Evolutionary conservation across 129 eudicot genomes (phyloP).

Genomic region (Kitagawia praeruptora): DNA sequence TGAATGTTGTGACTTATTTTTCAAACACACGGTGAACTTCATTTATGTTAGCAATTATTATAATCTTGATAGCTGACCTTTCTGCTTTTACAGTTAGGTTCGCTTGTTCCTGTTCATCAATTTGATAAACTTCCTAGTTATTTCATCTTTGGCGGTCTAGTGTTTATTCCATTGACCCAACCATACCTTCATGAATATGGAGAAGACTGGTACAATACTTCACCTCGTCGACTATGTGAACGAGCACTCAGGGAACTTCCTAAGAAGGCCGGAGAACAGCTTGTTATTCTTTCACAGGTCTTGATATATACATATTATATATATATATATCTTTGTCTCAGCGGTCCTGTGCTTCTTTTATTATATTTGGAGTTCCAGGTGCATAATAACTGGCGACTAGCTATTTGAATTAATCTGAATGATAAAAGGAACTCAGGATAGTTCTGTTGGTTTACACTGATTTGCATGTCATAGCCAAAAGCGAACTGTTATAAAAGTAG

Average conservation of each 20-base stretch:
- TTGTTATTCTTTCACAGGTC: slow-evolving; percentile 87
- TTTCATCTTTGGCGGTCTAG: slow-evolving; percentile 91
- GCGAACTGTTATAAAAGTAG: background rate
- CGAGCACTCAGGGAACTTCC: slow-evolving; percentile 76
- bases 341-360: background rate
- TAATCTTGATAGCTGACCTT: background rate
- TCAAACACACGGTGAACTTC: background rate
- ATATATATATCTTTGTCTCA: slow-evolving; percentile 6
- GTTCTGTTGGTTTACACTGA: background rate
- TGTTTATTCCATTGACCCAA: slow-evolving; percentile 75
- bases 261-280: slow-evolving; percentile 67
- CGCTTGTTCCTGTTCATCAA: slow-evolving; percentile 95
- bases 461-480: background rate
- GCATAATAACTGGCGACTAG: background rate
- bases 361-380: background rate
- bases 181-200: slow-evolving; percentile 96
- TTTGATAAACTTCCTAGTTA: slow-evolving; percentile 91
- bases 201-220: slow-evolving; percentile 94
- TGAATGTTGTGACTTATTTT: background rate
- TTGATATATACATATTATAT: background rate
- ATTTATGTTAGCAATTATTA: background rate
- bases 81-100: slow-evolving; percentile 52
- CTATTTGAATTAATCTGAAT: background rate
- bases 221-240: slow-evolving; percentile 94
- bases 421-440: background rate